Evolutionary conservation across 164 flowering plant genomes (phyloP).

Genomic region (Liriodendron chinense): DNA sequence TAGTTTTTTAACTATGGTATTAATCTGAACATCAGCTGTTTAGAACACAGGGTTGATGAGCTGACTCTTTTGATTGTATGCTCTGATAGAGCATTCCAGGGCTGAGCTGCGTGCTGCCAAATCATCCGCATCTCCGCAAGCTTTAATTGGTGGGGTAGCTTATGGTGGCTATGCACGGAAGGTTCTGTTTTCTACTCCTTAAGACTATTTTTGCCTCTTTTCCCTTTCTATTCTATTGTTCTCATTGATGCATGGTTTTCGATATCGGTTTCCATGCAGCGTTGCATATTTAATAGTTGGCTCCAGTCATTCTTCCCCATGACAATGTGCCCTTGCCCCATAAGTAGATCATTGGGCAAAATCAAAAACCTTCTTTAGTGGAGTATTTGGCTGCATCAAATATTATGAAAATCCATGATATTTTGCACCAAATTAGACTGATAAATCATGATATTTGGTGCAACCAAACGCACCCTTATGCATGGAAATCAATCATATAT

Average conservation of each 20-base stretch:
- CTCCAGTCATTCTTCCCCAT: no score
- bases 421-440: no score
- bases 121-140: constrained; percentile 16
- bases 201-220: background rate
- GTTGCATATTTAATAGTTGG: no score
- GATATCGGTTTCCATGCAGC: background rate
- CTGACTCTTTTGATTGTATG: background rate
- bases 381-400: background rate
- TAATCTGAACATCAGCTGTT: background rate
- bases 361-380: no score
- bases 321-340: no score
- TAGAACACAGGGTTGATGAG: background rate
- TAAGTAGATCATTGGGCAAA: no score
- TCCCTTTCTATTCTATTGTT: background rate
- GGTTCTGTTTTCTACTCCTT: constrained; percentile 32
- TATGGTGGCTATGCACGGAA: constrained; percentile 88
- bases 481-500: background rate
- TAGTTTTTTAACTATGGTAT: background rate
- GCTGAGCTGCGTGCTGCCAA: constrained; percentile 2
- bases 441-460: no score
- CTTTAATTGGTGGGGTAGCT: constrained; percentile 72
- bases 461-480: no score
- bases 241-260: background rate
- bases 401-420: no score
- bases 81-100: constrained; percentile 20